Evolutionary conservation across 2,329 filamentous ascomycete genomes (phyloP), one percentile per base, ranked within the genome.

Genomic region (Nigrospora sphaerica): DNA sequence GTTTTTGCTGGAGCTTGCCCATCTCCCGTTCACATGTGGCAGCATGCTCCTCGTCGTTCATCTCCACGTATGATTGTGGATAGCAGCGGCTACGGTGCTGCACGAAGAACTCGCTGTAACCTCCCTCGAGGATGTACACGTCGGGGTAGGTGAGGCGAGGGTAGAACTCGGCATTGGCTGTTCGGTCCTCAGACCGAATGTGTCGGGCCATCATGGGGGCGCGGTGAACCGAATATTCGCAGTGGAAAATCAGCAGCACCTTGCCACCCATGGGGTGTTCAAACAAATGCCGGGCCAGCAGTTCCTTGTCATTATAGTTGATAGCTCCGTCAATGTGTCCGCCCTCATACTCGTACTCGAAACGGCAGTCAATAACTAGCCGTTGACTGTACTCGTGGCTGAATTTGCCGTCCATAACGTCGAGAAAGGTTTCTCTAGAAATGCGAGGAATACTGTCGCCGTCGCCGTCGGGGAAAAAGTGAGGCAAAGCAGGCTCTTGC

Each of bases 281-380:
- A 65, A 98, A 95, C 42, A 98, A 79, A 55, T 91, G 82, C 46
- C 75, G 74, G 10, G 89, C 82, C 48, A 98, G 75, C 50, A 86
- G 71, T 59, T 98, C 92, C 69, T 96, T 96, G 71, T 96, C 89
- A 68, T 95, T 97, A 73, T 90, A 93, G 73, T 98, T 98, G 69
- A 95, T 75, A 38, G 93, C 93, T 16, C 87, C 87, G 55, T 90
- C 80, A 61, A 98, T 96, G 65, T 98, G 93, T 32, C 93, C 93
- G 47, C 93, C 93, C 14, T 95, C 86, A 63, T 95, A 98, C 69
- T 98, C 93, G 66, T 98, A 98, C 74, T 98, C 93, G 63, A 98
- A 98, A 17, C 93, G 87, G 66, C 93, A 98, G 67, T 98, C 93
- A 59, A 98, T 85, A 59, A 98, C 77, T 66, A 95, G 80, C 63